A percentile compares a stretch with the other conserved stretches of the same genome.
Conservation (phyloP, 345 rosid genomes). For the Psidium friedrichsthalianum region DNA sequence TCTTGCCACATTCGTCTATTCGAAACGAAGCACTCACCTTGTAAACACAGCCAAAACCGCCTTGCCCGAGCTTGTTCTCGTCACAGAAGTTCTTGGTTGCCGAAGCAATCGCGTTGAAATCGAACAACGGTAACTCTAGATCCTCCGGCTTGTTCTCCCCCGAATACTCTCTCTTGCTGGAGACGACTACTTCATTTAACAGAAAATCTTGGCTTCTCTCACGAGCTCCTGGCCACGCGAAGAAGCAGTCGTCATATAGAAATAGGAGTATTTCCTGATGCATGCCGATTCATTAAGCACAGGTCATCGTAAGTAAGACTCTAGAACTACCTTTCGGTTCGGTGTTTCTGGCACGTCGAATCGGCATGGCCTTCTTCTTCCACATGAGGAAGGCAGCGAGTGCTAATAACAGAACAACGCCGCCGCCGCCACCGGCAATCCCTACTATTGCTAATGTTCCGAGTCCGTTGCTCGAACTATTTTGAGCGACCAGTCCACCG, state of each 20-base stretch:
- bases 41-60: conserved; percentile 75
- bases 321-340: conserved; percentile 20
- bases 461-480: not conserved
- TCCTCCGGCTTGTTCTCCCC: conserved; percentile 33
- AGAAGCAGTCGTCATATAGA: not conserved
- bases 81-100: conserved; percentile 42
- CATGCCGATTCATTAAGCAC: not conserved
- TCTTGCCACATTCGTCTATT: not conserved
- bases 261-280: not conserved
- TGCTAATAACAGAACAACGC: conserved; percentile 28
- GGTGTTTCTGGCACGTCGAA: not conserved
- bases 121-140: conserved; percentile 39
- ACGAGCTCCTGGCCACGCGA: conserved; percentile 14
- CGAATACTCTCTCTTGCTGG: conserved; percentile 43
- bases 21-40: conserved; percentile 30
- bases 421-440: conserved; percentile 28
- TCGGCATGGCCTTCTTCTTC: conserved; percentile 31
- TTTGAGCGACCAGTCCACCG: not conserved
- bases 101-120: conserved; percentile 26
- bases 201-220: conserved; percentile 62
- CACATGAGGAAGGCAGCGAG: conserved; percentile 22
- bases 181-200: conserved; percentile 41
- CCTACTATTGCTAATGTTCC: conserved; percentile 22
- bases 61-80: conserved; percentile 48
- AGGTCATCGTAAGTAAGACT: not conserved